A percentile compares a stretch with the other conserved stretches of the same genome.
phyloP scores from a whole-genome alignment of 306 rosid species.

The Rosa persica region DNA sequence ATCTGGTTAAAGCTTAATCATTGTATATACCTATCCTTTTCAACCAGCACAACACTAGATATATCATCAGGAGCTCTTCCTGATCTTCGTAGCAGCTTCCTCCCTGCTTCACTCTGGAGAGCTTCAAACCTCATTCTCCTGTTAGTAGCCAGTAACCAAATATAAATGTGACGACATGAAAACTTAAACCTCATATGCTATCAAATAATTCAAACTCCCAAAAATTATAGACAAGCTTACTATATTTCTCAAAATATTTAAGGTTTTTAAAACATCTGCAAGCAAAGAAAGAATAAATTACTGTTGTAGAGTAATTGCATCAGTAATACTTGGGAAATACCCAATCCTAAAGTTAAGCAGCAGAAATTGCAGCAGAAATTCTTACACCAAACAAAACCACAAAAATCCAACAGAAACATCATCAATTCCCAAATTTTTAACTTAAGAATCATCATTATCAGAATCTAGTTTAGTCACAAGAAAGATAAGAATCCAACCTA shows the following conservation, averaged over 20 bases:
- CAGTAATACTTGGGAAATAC: neutral
- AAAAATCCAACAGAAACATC: neutral
- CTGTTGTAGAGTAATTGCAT: too few species aligned
- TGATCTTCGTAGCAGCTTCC: constrained; percentile 72
- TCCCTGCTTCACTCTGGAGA: constrained; percentile 94
- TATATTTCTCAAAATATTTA: neutral
- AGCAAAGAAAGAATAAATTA: neutral
- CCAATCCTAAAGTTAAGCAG: neutral
- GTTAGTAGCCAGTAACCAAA: constrained; percentile 20
- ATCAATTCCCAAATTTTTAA: neutral
- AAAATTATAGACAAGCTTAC: neutral
- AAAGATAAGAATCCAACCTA: constrained; percentile 33
- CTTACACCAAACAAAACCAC: neutral
- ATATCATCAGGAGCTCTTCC: constrained; percentile 97
- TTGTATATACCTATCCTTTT: constrained; percentile 52
- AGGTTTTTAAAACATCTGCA: neutral
- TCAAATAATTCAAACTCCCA: neutral
- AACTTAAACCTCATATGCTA: neutral
- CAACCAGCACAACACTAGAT: constrained; percentile 94
- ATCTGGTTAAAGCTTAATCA: neutral
- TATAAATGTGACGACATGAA: neutral
- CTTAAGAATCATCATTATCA: neutral
- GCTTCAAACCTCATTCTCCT: constrained; percentile 79
- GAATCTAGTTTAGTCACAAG: neutral
- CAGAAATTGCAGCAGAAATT: too few species aligned